Evolutionary conservation across 371 early-diverging fungal genomes (phyloP), one percentile per base, ranked within the genome.

Genomic region (Batkoa obscura): DNA sequence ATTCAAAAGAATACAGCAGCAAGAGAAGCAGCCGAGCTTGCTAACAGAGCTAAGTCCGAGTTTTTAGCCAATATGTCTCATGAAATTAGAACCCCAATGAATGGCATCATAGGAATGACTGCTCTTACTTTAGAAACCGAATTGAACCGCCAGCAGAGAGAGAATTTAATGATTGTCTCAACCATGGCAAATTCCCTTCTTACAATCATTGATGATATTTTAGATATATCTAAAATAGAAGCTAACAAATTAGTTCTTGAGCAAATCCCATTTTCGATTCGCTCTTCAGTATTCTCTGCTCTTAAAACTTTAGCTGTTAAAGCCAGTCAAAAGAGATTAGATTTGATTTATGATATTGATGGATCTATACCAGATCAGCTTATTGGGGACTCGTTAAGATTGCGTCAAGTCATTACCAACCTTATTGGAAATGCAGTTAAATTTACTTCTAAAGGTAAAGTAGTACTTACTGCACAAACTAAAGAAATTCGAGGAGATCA

Each of bases 71-170:
- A 46, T 30, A 56, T 56, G 56, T 36, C 37, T 36, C 56, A 56
- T 30, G 56, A 56, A 35, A 56, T 56, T 35, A 5, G 56, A 31
- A 56, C 56, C 33, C 86, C 86, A 2, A 77, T 85, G 79, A 81
- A 81, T 57, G 84, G 84, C 56, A 81, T 86, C 45, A 79, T 83
- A 35, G 84, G 84, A 35, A 81, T 82, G 80, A 78, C 84, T 0
- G 68, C 73, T 37, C 59, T 83, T 35, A 76, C 80, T 3, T 61
- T 79, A 15, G 76, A 75, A 59, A 76, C 82, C 0, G 80, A 80
- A 39, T 66, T 87, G 38, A 78, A 74, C 15, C 74, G 79, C 9
- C 76, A 83, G 45, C 86, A 86, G 64, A 75, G 80, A 50, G 85
- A 84, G 62, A 79, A 81, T 50, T 60, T 83, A 61, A 73, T 78